Conservation (phyloP, 495 filamentous ascomycete genomes). For the Hypomontagnella monticulosa region DNA sequence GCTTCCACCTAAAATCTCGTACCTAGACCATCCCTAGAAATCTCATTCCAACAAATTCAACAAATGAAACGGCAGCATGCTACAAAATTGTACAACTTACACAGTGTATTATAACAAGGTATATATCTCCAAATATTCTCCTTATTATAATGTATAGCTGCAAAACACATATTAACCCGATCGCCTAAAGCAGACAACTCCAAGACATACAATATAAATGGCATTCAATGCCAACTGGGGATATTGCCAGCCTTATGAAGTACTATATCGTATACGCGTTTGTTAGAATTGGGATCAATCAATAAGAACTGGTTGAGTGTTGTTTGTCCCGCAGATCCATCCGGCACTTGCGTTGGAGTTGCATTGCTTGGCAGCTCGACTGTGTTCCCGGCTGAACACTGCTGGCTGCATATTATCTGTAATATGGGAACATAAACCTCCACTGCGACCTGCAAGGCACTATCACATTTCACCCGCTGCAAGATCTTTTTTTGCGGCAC, state of each 20-base stretch:
- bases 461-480: slow-evolving; percentile 17
- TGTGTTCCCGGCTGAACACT: slow-evolving; percentile 18
- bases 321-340: slow-evolving; percentile 33
- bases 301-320: slow-evolving; percentile 16
- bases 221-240: neutral
- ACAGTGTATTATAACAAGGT: too few relatives aligned
- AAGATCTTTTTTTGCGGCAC: neutral
- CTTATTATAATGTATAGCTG: too few relatives aligned
- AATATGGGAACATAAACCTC: slow-evolving; percentile 27
- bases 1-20: too few relatives aligned
- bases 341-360: slow-evolving; percentile 31
- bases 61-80: too few relatives aligned
- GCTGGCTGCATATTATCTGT: slow-evolving; percentile 24
- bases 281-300: slow-evolving; percentile 15
- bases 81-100: too few relatives aligned
- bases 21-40: too few relatives aligned
- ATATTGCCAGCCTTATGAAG: neutral
- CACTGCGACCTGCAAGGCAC: slow-evolving; percentile 2
- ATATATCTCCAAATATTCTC: too few relatives aligned
- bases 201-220: neutral
- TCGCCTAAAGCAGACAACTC: too few relatives aligned
- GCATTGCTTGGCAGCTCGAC: slow-evolving; percentile 27
- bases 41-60: too few relatives aligned
- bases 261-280: neutral
- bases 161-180: too few relatives aligned